Conservation (phyloP, 192 early-diverging fungal species). For the Umbelopsis sp. region DNA sequence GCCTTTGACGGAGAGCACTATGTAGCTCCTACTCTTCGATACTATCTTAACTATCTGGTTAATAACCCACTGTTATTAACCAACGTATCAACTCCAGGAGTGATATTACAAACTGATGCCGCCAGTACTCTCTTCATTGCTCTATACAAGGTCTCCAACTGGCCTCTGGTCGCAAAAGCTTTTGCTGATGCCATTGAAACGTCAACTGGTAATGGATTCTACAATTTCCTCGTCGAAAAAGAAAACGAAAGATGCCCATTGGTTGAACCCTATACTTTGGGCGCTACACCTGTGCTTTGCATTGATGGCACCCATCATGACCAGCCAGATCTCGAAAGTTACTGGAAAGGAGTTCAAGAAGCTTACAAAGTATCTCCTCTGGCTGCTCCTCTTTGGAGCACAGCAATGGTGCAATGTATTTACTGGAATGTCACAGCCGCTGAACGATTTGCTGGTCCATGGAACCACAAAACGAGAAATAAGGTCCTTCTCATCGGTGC, state of each 20-base stretch:
- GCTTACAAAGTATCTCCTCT: background rate
- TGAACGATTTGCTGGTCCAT: conserved; percentile 46
- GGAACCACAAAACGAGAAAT: conserved; percentile 41
- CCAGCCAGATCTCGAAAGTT: background rate
- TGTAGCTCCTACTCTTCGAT: conserved; percentile 11
- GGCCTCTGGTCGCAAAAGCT: background rate
- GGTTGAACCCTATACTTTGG: background rate
- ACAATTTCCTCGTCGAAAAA: background rate
- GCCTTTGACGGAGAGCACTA: conserved; percentile 12
- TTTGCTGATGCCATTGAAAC: background rate
- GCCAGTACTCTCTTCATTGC: background rate
- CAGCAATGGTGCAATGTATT: background rate
- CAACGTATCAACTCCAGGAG: background rate
- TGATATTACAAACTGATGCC: background rate
- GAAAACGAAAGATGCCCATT: conserved; percentile 11
- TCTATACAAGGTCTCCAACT: background rate
- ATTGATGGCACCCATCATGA: conserved; percentile 4
- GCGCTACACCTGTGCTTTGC: conserved; percentile 3
- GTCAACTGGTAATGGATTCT: background rate
- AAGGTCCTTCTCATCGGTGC: conserved; percentile 39
- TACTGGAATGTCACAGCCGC: conserved; percentile 38
- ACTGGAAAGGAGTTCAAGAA: background rate
- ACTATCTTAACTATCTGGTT: background rate
- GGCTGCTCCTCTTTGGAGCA: conserved; percentile 3
- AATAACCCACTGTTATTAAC: background rate